Conservation (phyloP, 1,284 basidiomycete genomes). For the Veloporphyrellus conicus region DNA sequence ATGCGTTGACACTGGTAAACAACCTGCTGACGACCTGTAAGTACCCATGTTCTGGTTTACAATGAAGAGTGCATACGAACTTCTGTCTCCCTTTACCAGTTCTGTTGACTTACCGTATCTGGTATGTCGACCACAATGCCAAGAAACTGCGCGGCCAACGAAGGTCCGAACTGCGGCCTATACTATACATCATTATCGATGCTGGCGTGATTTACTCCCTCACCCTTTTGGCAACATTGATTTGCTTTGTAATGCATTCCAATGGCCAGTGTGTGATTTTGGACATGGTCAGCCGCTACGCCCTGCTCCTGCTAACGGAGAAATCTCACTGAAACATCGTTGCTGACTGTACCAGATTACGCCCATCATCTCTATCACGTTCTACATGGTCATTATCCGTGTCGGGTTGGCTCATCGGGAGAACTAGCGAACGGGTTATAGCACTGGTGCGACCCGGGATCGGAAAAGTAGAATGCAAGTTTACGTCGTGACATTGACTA, state of each 20-base stretch:
- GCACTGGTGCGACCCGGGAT: no score
- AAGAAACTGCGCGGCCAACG: slow-evolving; percentile 1
- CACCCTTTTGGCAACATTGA: slow-evolving; percentile 14
- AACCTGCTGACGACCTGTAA: slow-evolving; percentile 13
- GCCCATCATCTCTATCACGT: slow-evolving; percentile 25
- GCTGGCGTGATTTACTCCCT: slow-evolving; percentile 24
- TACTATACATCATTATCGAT: slow-evolving; percentile 24
- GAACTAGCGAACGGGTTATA: not conserved
- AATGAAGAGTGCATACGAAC: not conserved
- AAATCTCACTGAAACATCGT: not conserved
- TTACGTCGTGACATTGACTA: no score
- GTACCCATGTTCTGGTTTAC: not conserved
- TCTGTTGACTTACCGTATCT: slow-evolving; percentile 20
- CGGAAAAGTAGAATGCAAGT: no score
- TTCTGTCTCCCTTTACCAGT: not conserved
- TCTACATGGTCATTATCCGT: slow-evolving; percentile 26
- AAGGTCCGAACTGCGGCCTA: slow-evolving; percentile 16
- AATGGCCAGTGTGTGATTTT: slow-evolving; percentile 21
- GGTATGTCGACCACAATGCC: slow-evolving; percentile 18
- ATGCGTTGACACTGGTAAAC: slow-evolving; percentile 8
- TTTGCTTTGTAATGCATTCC: slow-evolving; percentile 9
- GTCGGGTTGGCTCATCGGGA: slow-evolving; percentile 12
- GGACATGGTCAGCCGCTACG: slow-evolving; percentile 14
- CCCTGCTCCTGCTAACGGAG: not conserved
- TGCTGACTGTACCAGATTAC: slow-evolving; percentile 7